Evolutionary conservation across 1,139 yeast genomes (phyloP), one percentile per base, ranked within the genome.

Genomic region (Suhomyces anneliseae): DNA sequence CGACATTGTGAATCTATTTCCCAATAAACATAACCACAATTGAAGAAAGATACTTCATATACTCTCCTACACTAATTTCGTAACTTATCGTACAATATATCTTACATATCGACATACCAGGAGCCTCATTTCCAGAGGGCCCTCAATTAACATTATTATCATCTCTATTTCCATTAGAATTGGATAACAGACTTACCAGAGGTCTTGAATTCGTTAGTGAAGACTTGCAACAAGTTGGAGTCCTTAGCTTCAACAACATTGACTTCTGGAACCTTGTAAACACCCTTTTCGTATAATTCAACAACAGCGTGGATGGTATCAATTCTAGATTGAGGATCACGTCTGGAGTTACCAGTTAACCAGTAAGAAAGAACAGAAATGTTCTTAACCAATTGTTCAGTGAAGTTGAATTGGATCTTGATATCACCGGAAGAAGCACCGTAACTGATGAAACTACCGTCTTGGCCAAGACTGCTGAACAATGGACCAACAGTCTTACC

Each of bases 381-480:
- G 49, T 58, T 55, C 38, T 55, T 59, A 51, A 50, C 54, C 49
- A 59, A 52, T 44, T 60, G 64, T 33, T 48, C 51, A 1, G 43
- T 46, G 8, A 54, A 52, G 14, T 54, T 45, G 50, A 44, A 55
- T 42, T 41, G 40, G 15, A 58, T 47, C 10, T 39, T 39, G 39
- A 39, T 15, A 24, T 46, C 51, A 8, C 56, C 56, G 2, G 54
- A 42, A 29, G 58, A 38, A 8, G 54, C 55, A 6, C 75, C 75
- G 56, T 62, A 70, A 19, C 70, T 60, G 5, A 62, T 68, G 45
- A 69, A 57, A 24, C 40, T 47, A 11, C 72, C 70, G 43, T 61
- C 59, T 11, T 48, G 50, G 24, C 66, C 59, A 45, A 69, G 64
- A 8, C 62, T 52, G 8, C 57, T 53, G 10, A 67, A 62, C 33